Base-by-base conservation (phyloP, 163 green algal genomes). In the Volvox carteri region DNA sequence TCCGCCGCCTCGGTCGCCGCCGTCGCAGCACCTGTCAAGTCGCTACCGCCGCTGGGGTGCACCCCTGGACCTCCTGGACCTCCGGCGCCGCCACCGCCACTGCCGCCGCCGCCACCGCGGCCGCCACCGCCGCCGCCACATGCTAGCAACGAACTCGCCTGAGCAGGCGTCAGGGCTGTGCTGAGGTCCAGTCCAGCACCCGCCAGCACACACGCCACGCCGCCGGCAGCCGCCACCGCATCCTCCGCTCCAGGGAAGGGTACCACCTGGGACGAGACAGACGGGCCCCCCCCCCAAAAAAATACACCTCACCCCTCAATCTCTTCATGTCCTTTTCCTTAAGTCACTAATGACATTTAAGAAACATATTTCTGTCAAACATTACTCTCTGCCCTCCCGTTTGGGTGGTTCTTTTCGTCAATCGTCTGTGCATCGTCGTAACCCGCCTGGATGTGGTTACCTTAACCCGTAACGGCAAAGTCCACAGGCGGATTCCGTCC, bases 241-340 rank as follows among this genome's bases (percentile, higher is more conserved):
- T 96, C 92, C 76, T 97, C 93, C 0, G 94, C 94, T 3, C 95
- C 95, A 5, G 85, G 90, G 30, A 88, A 90, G 1, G 94, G 42
- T 23, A 91, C 78, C 41, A 97, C 91, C 83, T 95, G 76, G 21
- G n/a, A n/a, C n/a, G n/a, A n/a, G n/a, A n/a, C n/a, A n/a, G n/a
- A n/a, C n/a, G n/a, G n/a, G n/a, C n/a, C n/a, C n/a, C n/a, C n/a
- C n/a, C n/a, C n/a, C n/a, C n/a, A n/a, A n/a, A n/a, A n/a, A n/a
- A n/a, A n/a, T n/a, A n/a, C n/a, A n/a, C n/a, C n/a, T n/a, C n/a
- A n/a, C n/a, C n/a, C n/a, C n/a, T n/a, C n/a, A n/a, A n/a, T n/a
- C n/a, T n/a, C n/a, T n/a, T n/a, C n/a, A n/a, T n/a, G n/a, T n/a
- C n/a, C n/a, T n/a, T n/a, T n/a, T n/a, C n/a, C n/a, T n/a, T n/a